Percentiles rank a stretch among this genome's conserved stretches.
Conservation (phyloP, 2,329 filamentous ascomycete species). For the Bipolaris gigantea region DNA sequence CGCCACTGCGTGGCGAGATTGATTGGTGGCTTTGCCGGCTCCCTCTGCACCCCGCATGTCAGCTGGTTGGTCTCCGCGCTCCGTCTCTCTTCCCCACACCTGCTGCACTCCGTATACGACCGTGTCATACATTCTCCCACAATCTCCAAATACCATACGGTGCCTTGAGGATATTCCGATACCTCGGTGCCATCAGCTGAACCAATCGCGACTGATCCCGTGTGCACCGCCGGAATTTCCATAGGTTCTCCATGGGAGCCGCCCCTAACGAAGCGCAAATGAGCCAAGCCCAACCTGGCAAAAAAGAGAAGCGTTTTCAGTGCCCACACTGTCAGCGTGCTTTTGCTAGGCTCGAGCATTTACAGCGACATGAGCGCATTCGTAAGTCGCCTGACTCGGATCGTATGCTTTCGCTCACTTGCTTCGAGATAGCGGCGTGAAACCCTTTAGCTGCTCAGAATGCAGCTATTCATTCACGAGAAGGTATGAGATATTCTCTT, state of each 20-base stretch:
- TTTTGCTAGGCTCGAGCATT: conserved; percentile 46
- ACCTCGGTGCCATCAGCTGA: not conserved
- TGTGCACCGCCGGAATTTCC: not conserved
- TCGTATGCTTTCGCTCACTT: conserved; percentile 13
- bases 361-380: conserved; percentile 48
- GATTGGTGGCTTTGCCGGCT: conserved; percentile 12
- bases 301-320: conserved; percentile 43
- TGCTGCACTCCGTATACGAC: conserved; percentile 18
- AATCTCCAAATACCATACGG: conserved; percentile 14
- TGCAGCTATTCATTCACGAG: conserved; percentile 49
- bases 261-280: conserved; percentile 19
- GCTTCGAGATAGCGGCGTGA: conserved; percentile 44
- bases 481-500: conserved; percentile 34
- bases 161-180: conserved; percentile 8
- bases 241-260: conserved; percentile 26
- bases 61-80: conserved; percentile 7
- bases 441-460: conserved; percentile 46
- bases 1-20: not conserved
- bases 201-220: conserved; percentile 8
- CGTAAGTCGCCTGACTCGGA: conserved; percentile 25
- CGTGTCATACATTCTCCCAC: conserved; percentile 4
- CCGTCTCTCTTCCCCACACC: conserved; percentile 28
- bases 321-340: conserved; percentile 38
- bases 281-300: conserved; percentile 24
- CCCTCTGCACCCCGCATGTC: conserved; percentile 26